Conservation (phyloP, 495 filamentous ascomycete species). For the Lophiostoma macrostomum region DNA sequence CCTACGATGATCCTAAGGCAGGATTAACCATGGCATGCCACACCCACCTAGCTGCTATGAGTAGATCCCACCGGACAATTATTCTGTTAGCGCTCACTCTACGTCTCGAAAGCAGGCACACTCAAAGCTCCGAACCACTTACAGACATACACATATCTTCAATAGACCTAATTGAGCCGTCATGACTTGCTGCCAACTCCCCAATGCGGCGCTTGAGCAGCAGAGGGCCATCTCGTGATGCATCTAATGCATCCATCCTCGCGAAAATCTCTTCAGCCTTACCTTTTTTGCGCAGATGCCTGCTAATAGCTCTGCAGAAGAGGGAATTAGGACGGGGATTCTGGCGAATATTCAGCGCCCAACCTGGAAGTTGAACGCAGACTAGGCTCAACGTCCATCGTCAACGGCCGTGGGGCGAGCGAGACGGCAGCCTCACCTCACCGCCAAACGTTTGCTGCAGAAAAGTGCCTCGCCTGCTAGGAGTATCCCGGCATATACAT, state of each 20-base stretch:
- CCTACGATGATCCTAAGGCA: too few relatives aligned
- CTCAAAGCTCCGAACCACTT: conserved; percentile 11
- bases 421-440: conserved; percentile 10
- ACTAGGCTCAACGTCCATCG: not conserved
- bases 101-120: not conserved
- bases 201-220: not conserved
- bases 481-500: not conserved
- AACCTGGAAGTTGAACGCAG: too few relatives aligned
- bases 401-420: not conserved
- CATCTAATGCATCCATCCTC: not conserved
- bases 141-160: conserved; percentile 25
- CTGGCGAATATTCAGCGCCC: too few relatives aligned
- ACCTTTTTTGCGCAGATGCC: too few relatives aligned
- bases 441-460: not conserved
- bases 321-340: too few relatives aligned
- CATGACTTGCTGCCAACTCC: not conserved
- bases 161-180: not conserved
- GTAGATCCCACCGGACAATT: not conserved
- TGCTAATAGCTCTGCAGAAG: not conserved
- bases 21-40: too few relatives aligned
- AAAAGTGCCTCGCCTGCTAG: not conserved
- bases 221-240: too few relatives aligned
- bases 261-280: conserved; percentile 1
- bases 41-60: too few relatives aligned
- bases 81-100: not conserved